Base-by-base conservation (phyloP, 2,329 filamentous ascomycete genomes). In the Sordariomycetes sp. region DNA sequence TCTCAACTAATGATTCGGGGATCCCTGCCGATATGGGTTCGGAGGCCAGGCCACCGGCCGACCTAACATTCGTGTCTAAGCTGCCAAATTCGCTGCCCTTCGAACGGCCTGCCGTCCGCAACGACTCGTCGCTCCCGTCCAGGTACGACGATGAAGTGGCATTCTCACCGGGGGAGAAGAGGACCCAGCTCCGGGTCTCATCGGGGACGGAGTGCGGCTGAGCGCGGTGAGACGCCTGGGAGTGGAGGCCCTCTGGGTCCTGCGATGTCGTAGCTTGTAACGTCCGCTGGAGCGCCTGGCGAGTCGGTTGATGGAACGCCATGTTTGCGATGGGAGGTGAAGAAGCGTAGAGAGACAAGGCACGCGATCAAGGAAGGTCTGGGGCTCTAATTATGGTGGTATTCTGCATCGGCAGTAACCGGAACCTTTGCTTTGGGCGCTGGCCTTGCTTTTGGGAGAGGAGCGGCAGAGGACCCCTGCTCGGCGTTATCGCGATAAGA, bases 181-280 rank as follows among this genome's bases (percentile, higher is more conserved):
- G 82, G 57, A 97, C 87, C 94, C 94, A 99, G 80, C 95, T 92
- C 70, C 94, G 87, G 13, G 89, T 86, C 62, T 91, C 86, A 60
- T 88, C 83, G 62, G 64, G 24, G 66, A 64, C 54, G 71, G 70
- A 39, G 68, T 62, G 59, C 62, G 58, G 58, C 64, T 65, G 61
- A 64, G 68, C 67, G 55, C 63, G 35, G 20, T 59, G 60, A 35
- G 57, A 32, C 22, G 45, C 10, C n/a, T 22, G 45, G n/a, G 45
- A 35, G 45, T 39, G 20, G 25, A 42, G 24, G 22, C 28, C 28
- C n/a, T 50, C 45, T 24, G 20, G 39, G 34, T 52, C 39, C 7
- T 20, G 42, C 55, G 36, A 15, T 8, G 51, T 8, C 36, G 35
- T 17, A 20, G 34, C 17, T 28, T 24, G 51, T 51, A 36, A 10